A percentile compares a stretch with the other conserved stretches of the same genome.
phyloP scores from a whole-genome alignment of 306 rosid genomes.

The Sesbania bispinosa region DNA sequence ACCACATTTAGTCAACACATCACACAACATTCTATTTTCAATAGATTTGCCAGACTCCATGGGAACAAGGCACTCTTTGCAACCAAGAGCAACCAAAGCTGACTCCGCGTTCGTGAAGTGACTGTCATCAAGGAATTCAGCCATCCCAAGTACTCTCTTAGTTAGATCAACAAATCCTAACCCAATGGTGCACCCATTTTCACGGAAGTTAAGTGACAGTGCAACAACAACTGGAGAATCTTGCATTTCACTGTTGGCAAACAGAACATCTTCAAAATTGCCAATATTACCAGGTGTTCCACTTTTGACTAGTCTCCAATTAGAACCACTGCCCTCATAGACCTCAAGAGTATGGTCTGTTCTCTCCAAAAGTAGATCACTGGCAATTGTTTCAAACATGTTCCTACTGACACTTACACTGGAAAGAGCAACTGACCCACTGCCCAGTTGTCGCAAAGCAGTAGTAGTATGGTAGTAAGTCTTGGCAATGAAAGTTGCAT shows the following conservation, averaged over 20 bases:
- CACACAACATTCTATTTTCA: conserved; percentile 60
- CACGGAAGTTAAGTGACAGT: conserved; percentile 59
- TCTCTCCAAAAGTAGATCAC: conserved; percentile 88
- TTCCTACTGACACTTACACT: conserved; percentile 77
- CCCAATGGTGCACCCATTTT: conserved; percentile 81
- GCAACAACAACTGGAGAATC: conserved; percentile 88
- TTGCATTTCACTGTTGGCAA: conserved; percentile 97
- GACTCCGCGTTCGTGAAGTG: conserved; percentile 92
- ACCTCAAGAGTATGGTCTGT: conserved; percentile 90
- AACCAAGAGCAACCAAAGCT: conserved; percentile 88
- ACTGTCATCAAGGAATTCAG: conserved; percentile 89
- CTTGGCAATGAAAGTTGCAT: conserved; percentile 91
- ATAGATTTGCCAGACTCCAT: conserved; percentile 54
- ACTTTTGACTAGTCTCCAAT: conserved; percentile 77
- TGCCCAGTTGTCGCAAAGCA: conserved; percentile 75
- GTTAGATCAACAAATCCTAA: conserved; percentile 81
- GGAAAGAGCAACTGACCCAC: conserved; percentile 67
- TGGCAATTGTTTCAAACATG: conserved; percentile 84
- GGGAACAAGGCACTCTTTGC: conserved; percentile 93
- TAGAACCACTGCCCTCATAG: conserved; percentile 90
- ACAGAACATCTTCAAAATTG: conserved; percentile 83
- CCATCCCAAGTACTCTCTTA: conserved; percentile 79
- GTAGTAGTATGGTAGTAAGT: conserved; percentile 87
- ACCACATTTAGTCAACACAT: conserved; percentile 75
- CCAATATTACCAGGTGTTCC: conserved; percentile 97